phyloP scores from a whole-genome alignment of 805 yeast genomes.

The Candida manassasensis region DNA sequence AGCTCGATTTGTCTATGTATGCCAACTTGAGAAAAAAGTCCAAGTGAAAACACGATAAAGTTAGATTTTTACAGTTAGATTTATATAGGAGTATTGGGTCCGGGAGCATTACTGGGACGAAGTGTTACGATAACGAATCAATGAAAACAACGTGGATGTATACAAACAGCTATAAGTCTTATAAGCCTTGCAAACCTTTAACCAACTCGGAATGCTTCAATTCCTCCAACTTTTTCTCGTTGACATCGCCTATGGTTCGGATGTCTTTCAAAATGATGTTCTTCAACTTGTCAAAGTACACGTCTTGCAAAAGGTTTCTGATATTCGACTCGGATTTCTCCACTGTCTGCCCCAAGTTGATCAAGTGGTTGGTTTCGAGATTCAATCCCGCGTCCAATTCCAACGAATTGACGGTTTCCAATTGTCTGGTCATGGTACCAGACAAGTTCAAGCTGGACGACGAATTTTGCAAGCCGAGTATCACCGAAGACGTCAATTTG shows the following conservation, averaged over 20 bases:
- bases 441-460: constrained; percentile 44
- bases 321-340: constrained; percentile 87
- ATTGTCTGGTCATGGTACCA: constrained; percentile 85
- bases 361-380: constrained; percentile 65
- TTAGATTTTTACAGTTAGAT: too few relatives aligned
- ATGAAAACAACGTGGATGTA: too few relatives aligned
- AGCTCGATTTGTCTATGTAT: constrained; percentile 26
- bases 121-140: too few relatives aligned
- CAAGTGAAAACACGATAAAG: constrained; percentile 1
- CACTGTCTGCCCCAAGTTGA: constrained; percentile 77
- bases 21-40: constrained; percentile 10
- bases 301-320: constrained; percentile 85
- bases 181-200: constrained; percentile 35
- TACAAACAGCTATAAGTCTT: too few relatives aligned
- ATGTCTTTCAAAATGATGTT: constrained; percentile 61
- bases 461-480: constrained; percentile 52
- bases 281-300: constrained; percentile 90
- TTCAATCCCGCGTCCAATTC: constrained; percentile 26
- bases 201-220: constrained; percentile 32
- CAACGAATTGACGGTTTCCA: constrained; percentile 48
- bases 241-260: constrained; percentile 33
- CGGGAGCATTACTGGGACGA: too few relatives aligned
- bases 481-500: constrained; percentile 81
- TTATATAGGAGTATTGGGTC: too few relatives aligned
- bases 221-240: constrained; percentile 26